phyloP scores from a whole-genome alignment of 768 basidiomycete genomes.

The Pulveroboletus frians region DNA sequence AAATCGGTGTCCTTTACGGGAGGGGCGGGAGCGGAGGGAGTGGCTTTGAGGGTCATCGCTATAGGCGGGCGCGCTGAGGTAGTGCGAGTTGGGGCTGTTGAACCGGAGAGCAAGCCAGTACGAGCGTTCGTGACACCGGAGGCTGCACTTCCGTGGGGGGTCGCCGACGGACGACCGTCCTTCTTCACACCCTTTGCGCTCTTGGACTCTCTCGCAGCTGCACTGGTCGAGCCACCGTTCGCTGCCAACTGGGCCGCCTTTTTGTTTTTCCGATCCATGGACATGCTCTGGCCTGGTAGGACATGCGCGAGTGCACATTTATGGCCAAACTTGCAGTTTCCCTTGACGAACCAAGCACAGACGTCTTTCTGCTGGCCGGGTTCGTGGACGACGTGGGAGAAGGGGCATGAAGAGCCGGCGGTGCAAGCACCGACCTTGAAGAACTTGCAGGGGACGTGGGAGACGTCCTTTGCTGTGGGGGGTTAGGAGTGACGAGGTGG shows the following conservation, averaged over 20 bases:
- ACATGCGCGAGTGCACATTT: constrained; percentile 94
- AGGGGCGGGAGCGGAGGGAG: constrained; percentile 75
- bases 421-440: constrained; percentile 93
- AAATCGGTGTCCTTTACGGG: constrained; percentile 74
- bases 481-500: neutral
- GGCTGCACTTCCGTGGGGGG: constrained; percentile 12
- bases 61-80: constrained; percentile 54
- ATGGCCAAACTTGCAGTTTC: constrained; percentile 76
- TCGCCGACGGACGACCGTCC: constrained; percentile 27
- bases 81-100: constrained; percentile 63
- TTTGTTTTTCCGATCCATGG: constrained; percentile 98
- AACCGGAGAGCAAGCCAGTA: constrained; percentile 40
- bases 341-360: constrained; percentile 91
- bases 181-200: constrained; percentile 36
- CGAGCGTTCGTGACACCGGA: constrained; percentile 10
- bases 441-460: constrained; percentile 97
- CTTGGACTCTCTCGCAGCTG: constrained; percentile 27
- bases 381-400: constrained; percentile 74
- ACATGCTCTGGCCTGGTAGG: constrained; percentile 88
- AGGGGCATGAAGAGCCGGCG: constrained; percentile 91
- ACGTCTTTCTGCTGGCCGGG: constrained; percentile 77
- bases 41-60: constrained; percentile 63
- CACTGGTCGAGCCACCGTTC: constrained; percentile 36
- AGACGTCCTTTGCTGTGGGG: constrained; percentile 74
- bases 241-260: constrained; percentile 75